Percentiles rank a stretch among this genome's conserved stretches.
Conservation (phyloP, 2,329 filamentous ascomycete genomes). For the Xylariaceae sp. region DNA sequence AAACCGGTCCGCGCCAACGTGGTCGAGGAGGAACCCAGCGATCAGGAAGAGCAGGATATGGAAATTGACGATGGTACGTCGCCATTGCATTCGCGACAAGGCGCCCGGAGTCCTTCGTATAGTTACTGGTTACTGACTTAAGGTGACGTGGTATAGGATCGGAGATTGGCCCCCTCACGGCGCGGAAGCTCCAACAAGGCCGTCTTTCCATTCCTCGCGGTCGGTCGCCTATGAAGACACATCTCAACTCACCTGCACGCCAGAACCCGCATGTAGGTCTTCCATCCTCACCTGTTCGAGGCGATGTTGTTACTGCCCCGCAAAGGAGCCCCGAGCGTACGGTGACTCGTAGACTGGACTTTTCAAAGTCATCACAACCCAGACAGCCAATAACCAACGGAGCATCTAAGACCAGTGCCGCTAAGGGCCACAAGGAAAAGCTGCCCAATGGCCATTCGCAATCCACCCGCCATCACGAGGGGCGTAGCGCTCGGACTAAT, state of each 20-base stretch:
- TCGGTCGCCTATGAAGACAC: slow-evolving; percentile 59
- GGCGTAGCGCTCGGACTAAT: slow-evolving; percentile 18
- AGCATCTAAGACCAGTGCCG: slow-evolving; percentile 24
- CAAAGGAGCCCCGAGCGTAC: slow-evolving; percentile 32
- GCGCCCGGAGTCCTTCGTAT: neutral
- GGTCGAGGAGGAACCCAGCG: slow-evolving; percentile 17
- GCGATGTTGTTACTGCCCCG: slow-evolving; percentile 29
- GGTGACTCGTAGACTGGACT: slow-evolving; percentile 52
- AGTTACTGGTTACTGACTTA: neutral
- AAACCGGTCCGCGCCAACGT: neutral
- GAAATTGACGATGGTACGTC: slow-evolving; percentile 46
- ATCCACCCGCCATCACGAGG: slow-evolving; percentile 16
- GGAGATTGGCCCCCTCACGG: slow-evolving; percentile 48
- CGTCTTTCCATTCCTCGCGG: slow-evolving; percentile 44
- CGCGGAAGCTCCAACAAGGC: slow-evolving; percentile 46
- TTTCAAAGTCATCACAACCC: slow-evolving; percentile 29
- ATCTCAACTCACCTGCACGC: slow-evolving; percentile 55
- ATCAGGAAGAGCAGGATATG: slow-evolving; percentile 43
- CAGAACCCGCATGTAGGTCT: slow-evolving; percentile 54
- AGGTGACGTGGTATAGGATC: slow-evolving; percentile 34
- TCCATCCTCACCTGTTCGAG: slow-evolving; percentile 44
- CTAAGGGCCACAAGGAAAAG: slow-evolving; percentile 20
- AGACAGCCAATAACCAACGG: slow-evolving; percentile 19
- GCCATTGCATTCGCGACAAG: slow-evolving; percentile 15
- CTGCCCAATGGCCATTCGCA: slow-evolving; percentile 17